phyloP scores from a whole-genome alignment of 179 eudicot genomes.

The Beta corolliflora region DNA sequence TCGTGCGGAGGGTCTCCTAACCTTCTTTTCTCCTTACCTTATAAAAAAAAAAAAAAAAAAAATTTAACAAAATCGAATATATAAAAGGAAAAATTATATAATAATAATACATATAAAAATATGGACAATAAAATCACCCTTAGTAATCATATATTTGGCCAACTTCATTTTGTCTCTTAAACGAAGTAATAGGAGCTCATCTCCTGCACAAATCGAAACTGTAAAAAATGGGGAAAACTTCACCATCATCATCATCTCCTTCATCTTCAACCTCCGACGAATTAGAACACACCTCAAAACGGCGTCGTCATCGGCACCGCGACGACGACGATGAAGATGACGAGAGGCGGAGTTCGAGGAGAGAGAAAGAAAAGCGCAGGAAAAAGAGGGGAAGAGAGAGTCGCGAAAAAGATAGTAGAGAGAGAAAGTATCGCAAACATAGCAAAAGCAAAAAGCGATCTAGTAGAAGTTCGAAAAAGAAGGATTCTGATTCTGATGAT shows the following conservation, averaged over 20 bases:
- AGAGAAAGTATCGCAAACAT: conserved; percentile 26
- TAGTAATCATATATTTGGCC: no score
- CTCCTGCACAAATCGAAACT: not conserved
- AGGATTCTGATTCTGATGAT: conserved; percentile 36
- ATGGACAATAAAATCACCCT: no score
- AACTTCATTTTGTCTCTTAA: no score
- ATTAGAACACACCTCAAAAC: conserved; percentile 32
- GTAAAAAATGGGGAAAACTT: conserved; percentile 36
- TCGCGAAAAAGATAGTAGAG: conserved; percentile 31
- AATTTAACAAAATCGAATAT: no score
- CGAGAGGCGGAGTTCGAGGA: conserved; percentile 38
- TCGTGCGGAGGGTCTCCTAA: no score
- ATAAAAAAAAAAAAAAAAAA: no score
- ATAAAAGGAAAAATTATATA: no score
- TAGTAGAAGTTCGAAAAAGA: conserved; percentile 32
- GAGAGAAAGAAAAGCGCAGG: conserved; percentile 32
- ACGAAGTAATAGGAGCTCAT: not conserved
- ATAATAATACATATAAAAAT: no score
- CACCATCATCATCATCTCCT: conserved; percentile 30
- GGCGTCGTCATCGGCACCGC: conserved; percentile 33
- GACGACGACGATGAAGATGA: conserved; percentile 17
- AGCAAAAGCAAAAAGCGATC: conserved; percentile 24
- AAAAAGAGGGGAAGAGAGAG: conserved; percentile 29
- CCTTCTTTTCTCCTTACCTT: no score
- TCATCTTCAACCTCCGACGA: conserved; percentile 36